Conservation (phyloP, 208 protist genomes). For the Leishmania martiniquensis region DNA sequence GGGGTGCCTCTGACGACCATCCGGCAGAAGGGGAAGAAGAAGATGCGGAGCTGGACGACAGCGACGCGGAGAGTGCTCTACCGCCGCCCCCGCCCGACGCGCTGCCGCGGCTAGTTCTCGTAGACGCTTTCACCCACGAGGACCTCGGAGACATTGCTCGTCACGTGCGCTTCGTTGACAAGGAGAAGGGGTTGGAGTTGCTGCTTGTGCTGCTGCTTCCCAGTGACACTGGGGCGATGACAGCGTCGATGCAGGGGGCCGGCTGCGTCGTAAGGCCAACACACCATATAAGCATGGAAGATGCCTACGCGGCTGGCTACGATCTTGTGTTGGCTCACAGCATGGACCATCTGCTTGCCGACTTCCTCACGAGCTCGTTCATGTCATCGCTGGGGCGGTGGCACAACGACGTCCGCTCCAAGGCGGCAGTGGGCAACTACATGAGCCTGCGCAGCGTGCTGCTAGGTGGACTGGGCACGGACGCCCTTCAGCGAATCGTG, state of each 20-base stretch:
- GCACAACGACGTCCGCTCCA: slow-evolving; percentile 75
- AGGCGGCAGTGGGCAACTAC: slow-evolving; percentile 81
- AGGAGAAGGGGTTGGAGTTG: slow-evolving; percentile 63
- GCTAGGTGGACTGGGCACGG: slow-evolving; percentile 47
- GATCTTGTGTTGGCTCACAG: slow-evolving; percentile 77
- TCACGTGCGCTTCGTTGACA: slow-evolving; percentile 72
- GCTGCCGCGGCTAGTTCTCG: slow-evolving; percentile 69
- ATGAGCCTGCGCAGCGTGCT: slow-evolving; percentile 68
- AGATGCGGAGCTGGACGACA: neutral
- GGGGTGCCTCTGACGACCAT: neutral
- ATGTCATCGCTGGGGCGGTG: slow-evolving; percentile 76
- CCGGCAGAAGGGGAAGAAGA: neutral
- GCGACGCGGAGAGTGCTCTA: slow-evolving; percentile 21
- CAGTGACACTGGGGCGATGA: slow-evolving; percentile 5
- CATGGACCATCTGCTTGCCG: slow-evolving; percentile 82
- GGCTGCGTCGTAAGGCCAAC: slow-evolving; percentile 58
- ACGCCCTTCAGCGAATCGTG: slow-evolving; percentile 47
- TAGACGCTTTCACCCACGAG: slow-evolving; percentile 87
- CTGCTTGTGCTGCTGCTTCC: slow-evolving; percentile 74
- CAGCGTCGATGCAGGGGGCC: slow-evolving; percentile 42
- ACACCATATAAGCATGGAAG: slow-evolving; percentile 47
- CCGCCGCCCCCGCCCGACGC: slow-evolving; percentile 39
- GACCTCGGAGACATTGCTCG: slow-evolving; percentile 66
- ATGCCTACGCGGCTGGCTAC: slow-evolving; percentile 75
- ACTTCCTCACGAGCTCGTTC: slow-evolving; percentile 74